A percentile compares a stretch with the other conserved stretches of the same genome.
These are phyloP conservation scores for Ploettnerulaceae sp. DNA, from an alignment of 2,329 filamentous ascomycete species.

Conservation along the genomic window DNA sequence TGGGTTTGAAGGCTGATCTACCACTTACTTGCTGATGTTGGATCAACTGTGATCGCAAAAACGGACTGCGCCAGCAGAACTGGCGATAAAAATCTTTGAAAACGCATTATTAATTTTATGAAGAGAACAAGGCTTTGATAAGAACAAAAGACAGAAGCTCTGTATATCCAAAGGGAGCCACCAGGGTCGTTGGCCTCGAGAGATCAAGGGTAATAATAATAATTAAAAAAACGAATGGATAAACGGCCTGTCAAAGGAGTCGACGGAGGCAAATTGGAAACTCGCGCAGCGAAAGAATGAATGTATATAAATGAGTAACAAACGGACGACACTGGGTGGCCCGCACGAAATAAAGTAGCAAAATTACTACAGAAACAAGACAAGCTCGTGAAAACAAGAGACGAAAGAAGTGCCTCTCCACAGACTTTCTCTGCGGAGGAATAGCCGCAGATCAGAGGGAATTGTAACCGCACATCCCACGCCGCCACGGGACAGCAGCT, in stretches of 20 bases:
- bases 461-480: constrained; percentile 5
- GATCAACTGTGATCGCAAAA: constrained; percentile 25
- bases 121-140: constrained; percentile 4
- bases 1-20: not conserved
- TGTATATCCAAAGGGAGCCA: constrained; percentile 4
- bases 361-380: constrained; percentile 11
- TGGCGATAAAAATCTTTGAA: constrained; percentile 23
- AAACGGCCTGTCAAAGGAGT: constrained; percentile 30
- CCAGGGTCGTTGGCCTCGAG: constrained; percentile 3
- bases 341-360: constrained; percentile 18
- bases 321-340: constrained; percentile 19
- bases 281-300: constrained; percentile 16
- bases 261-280: constrained; percentile 11
- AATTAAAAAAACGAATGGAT: constrained; percentile 12
- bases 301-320: constrained; percentile 8
- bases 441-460: constrained; percentile 7
- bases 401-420: constrained; percentile 6
- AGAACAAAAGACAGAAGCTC: not conserved
- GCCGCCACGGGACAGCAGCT: constrained; percentile 1
- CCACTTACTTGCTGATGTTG: constrained; percentile 25
- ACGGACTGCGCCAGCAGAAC: constrained; percentile 17
- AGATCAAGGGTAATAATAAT: constrained; percentile 2
- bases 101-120: constrained; percentile 22
- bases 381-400: constrained; percentile 11
- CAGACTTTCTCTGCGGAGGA: not conserved